phyloP scores from a whole-genome alignment of 1,284 basidiomycete species.

The Cerrena zonata region DNA sequence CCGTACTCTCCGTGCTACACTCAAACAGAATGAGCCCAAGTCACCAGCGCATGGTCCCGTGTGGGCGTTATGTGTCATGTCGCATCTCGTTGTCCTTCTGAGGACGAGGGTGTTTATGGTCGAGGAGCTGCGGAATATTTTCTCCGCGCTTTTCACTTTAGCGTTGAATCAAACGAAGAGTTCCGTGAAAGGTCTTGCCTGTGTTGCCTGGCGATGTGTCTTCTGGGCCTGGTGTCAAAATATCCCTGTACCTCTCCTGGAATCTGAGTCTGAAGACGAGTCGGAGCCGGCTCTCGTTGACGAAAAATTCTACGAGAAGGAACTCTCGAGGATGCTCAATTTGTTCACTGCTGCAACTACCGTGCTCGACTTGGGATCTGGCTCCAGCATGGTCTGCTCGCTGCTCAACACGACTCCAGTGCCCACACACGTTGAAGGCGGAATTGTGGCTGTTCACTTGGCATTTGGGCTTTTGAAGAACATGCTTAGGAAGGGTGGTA shows the following conservation, averaged over 20 bases:
- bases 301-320: constrained; percentile 28
- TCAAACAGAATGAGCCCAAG: constrained; percentile 45
- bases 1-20: constrained; percentile 58
- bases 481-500: constrained; percentile 33
- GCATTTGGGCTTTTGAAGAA: constrained; percentile 42
- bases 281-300: constrained; percentile 18
- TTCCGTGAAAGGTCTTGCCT: constrained; percentile 52
- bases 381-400: constrained; percentile 49
- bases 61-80: constrained; percentile 64
- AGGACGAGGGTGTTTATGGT: constrained; percentile 48
- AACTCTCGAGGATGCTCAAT: constrained; percentile 21
- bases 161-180: constrained; percentile 56
- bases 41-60: constrained; percentile 67
- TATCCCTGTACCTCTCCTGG: constrained; percentile 18
- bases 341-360: constrained; percentile 34
- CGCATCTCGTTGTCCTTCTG: constrained; percentile 56
- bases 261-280: constrained; percentile 16
- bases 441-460: constrained; percentile 37
- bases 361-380: constrained; percentile 58
- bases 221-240: constrained; percentile 62
- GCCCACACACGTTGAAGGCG: constrained; percentile 21
- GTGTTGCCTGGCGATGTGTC: constrained; percentile 57
- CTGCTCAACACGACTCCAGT: constrained; percentile 35
- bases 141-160: constrained; percentile 47
- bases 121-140: constrained; percentile 37